A percentile compares a stretch with the other conserved stretches of the same genome.
phyloP scores from a whole-genome alignment of 2,329 filamentous ascomycete species.

The Aspergillus vadensis region DNA sequence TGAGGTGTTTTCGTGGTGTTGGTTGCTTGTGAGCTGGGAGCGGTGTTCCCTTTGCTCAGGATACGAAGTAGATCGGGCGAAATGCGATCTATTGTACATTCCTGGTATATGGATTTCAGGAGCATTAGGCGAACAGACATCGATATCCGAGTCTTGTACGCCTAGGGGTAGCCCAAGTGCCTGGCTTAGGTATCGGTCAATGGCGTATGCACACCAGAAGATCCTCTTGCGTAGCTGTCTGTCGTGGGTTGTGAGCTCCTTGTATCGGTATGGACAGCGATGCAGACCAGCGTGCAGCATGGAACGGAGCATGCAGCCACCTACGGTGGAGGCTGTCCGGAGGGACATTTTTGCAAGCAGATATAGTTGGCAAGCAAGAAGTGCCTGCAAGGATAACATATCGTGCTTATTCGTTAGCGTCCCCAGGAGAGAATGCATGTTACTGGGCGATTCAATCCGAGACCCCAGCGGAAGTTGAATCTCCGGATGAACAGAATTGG shows the following conservation, averaged over 20 bases:
- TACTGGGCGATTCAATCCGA: slow-evolving; percentile 42
- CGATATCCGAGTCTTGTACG: slow-evolving; percentile 46
- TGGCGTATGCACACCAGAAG: slow-evolving; percentile 46
- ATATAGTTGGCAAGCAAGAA: slow-evolving; percentile 53
- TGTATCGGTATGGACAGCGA: slow-evolving; percentile 55
- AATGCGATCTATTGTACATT: slow-evolving; percentile 10
- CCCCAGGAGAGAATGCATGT: slow-evolving; percentile 41
- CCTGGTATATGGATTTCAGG: slow-evolving; percentile 43
- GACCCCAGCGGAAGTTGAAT: slow-evolving; percentile 36
- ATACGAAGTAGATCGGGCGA: background rate
- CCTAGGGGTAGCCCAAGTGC: slow-evolving; percentile 44
- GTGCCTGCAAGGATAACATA: slow-evolving; percentile 51
- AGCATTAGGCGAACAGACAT: slow-evolving; percentile 50
- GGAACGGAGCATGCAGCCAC: slow-evolving; percentile 50
- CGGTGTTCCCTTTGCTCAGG: background rate
- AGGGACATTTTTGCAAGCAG: slow-evolving; percentile 53
- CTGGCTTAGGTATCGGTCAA: slow-evolving; percentile 46
- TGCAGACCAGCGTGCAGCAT: slow-evolving; percentile 56
- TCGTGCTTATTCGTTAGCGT: slow-evolving; percentile 47
- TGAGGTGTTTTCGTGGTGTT: slow-evolving; percentile 15
- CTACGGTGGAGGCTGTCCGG: slow-evolving; percentile 52
- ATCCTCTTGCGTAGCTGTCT: slow-evolving; percentile 45
- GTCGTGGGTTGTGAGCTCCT: slow-evolving; percentile 46
- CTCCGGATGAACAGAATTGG: slow-evolving; percentile 38
- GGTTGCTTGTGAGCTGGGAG: background rate